phyloP scores from a whole-genome alignment of 495 filamentous ascomycete species.

The Penicillium verhagenii region DNA sequence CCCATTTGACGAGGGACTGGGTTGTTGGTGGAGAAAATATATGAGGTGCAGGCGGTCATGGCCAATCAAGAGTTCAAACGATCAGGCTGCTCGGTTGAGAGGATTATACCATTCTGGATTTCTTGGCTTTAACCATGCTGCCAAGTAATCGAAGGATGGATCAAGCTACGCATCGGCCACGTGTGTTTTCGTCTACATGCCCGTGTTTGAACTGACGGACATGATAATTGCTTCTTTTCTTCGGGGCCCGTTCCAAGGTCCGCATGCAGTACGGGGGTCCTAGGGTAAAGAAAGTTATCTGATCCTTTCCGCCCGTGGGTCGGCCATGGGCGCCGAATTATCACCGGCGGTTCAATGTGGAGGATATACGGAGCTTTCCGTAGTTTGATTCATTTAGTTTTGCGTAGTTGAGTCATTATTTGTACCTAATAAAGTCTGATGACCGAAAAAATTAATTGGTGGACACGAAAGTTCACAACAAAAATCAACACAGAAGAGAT shows the following conservation, averaged over 20 bases:
- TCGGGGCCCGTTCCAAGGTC: background rate
- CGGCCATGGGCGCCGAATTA: background rate
- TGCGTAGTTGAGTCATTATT: background rate
- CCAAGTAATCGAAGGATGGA: background rate
- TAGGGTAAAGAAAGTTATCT: conserved; percentile 1
- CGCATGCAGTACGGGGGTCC: background rate
- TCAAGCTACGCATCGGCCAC: background rate
- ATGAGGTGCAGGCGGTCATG: background rate
- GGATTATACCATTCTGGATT: background rate
- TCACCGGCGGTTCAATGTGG: background rate
- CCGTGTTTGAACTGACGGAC: background rate
- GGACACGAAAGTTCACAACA: background rate
- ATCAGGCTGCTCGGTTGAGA: background rate
- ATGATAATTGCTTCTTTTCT: background rate
- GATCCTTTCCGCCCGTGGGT: conserved; percentile 1
- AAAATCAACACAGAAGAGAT: background rate
- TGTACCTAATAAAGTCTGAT: background rate
- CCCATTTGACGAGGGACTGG: background rate
- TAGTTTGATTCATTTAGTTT: background rate
- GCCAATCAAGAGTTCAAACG: background rate
- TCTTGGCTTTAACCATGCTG: background rate
- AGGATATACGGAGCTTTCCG: background rate
- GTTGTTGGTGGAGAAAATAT: background rate
- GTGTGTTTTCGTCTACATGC: background rate
- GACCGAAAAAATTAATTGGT: background rate